Base-by-base conservation (phyloP, 192 early-diverging fungal genomes). In the Thamnidium elegans region DNA sequence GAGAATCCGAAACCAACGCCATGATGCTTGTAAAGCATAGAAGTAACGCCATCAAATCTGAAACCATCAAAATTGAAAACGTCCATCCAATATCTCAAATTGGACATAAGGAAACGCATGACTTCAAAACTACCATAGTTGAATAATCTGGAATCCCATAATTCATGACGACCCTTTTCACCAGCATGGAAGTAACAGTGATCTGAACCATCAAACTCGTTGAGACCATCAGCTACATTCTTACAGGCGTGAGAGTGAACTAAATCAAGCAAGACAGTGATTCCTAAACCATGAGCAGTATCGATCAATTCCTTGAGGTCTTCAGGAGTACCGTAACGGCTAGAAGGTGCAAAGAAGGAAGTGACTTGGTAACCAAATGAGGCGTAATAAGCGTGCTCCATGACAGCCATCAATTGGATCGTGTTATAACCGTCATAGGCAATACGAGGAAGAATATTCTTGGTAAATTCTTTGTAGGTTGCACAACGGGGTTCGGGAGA, bases 351-450 rank as follows among this genome's bases (percentile, higher is more conserved):
- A 78, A 94, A 99, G 77, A 96, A 97, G 68, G 87, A 93, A 34
- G 96, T 96, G 54, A 99, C 96, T 72, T 99, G 96, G 75, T 99
- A 99, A 3, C 96, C 96, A 66, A 98, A 98, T 8, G 89, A 92
- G 43, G 95, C 96, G 66, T 97, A 99, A 78, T 99, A 99, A 30
- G 96, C 94, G 65, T 99, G 96, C 74, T 99, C 96, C 95, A 97
- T 97, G 51, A 99, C 77, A 39, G 96, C 96, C 90, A 92, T 92
- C 55, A 93, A 69, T 74, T 93, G 89, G 62, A 93, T 85, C 0
- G 87, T 79, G 74, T 93, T 93, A 78, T 92, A 93, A 5, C 89
- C 89, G 3, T 95, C 81, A 56, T 90, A 75, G 63, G 78, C 79
- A 76, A 98, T 95, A 60, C 93, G 84, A 36, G 91, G 92, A 39